Base-by-base conservation (phyloP, 176 grass and related monocot genomes). In the Oryza longistaminata region DNA sequence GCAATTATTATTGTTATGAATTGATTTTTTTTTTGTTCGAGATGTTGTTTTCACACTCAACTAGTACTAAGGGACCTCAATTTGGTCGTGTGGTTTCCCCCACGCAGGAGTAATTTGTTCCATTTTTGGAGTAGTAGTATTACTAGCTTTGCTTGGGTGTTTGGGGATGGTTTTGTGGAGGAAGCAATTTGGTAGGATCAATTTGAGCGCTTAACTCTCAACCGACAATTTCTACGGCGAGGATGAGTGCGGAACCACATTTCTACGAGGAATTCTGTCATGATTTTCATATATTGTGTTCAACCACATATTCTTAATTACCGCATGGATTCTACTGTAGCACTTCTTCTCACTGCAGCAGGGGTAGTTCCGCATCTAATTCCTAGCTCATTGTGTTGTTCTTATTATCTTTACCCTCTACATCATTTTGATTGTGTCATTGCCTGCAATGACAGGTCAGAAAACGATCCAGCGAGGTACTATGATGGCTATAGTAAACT, bases 401-500 rank as follows among this genome's bases (percentile, higher is more conserved):
- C 34, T 50, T 61, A 33, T 83, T 31, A 39, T 66, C 52, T 69
- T 24, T 64, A 39, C 25, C 4, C 6, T 16, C 31, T 68, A 77
- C 64, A 33, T 12, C 66, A 53, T 65, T 90, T 88, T 81, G 46
- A 35, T 74, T 53, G 40, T 14, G 24, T 52, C 58, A 29, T 76
- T 73, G 76, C 71, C 34, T 58, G 19, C 77, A 49, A 77, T 83
- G 70, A 48, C 81, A 98, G 96, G 83, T 81, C 88, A 13, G 89
- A 95, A 40, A 98, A 91, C 60, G 83, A 90, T 79, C 85, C 89
- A 14, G 78, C 70, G 35, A 87, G 90, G 81, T 98, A 95, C 88
- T 83, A 73, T 50, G 90, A 88, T 78, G 96, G 93, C 35, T 98
- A 98, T 37, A 80, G 79, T 79, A 95, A 92, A 73, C 81, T 98